Evolutionary conservation across 495 filamentous ascomycete genomes (phyloP), one percentile per base, ranked within the genome.

Genomic region (Cryomyces minteri): DNA sequence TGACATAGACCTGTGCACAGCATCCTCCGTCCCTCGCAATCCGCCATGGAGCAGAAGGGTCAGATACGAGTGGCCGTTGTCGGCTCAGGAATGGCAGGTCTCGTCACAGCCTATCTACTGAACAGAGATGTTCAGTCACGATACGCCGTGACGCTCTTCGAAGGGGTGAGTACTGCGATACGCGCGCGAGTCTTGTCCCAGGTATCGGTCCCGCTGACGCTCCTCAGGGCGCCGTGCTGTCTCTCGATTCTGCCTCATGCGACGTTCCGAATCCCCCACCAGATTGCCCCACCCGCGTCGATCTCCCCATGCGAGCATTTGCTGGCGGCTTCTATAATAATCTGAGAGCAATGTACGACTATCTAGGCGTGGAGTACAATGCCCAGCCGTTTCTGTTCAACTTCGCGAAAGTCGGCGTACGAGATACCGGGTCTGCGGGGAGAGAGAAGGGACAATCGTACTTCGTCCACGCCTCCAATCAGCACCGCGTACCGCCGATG

Each of bases 231-330:
- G 43, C 59, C 10, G 40, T 40, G 2, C 52, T 66, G 5, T 64
- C 66, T 6, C 53, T 68, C 7, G 66, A 68, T 43, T 61, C 65
- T 11, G 62, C 60, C 37, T 67, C 62, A 6, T 46, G 62, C 8
- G 54, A 62, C 12, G 44, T 66, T 12, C 55, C 51, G 14, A 53
- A 57, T 41, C 28, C 44, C 10, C 43, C 31, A 10, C 39, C 39
- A 12, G 46, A 41, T 33, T 39, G 7, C 43, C 6, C 41, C 36
- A 50, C 64, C 38, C 58, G 69, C 43, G 51, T 69, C 28, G 71
- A 76, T 58, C 51, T 76, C n/a, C 73, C 73, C 12, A 75, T 75
- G 69, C 70, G 72, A 33, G 65, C 67, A 3, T 70, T 74, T 43
- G 66, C 69, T 5, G 69, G 61, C 11, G 68, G 70, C 25, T 77